phyloP scores from a whole-genome alignment of 805 yeast genomes.

The Candida takata region DNA sequence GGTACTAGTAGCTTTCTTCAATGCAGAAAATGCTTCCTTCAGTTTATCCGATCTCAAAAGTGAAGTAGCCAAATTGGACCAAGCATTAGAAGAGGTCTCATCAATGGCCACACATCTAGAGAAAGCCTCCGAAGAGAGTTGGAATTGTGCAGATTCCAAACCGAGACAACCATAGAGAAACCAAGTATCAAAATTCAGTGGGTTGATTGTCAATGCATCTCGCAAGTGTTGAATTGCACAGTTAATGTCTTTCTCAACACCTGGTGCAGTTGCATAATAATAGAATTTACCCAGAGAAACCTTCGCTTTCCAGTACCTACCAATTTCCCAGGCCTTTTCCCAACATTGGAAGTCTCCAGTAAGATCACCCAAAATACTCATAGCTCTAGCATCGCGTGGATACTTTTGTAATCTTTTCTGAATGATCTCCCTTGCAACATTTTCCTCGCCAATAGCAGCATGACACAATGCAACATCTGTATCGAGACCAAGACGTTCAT shows the following conservation, averaged over 20 bases:
- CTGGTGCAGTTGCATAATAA: conserved; percentile 67
- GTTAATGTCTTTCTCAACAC: conserved; percentile 42
- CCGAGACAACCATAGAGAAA: conserved; percentile 90
- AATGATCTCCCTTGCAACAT: conserved; percentile 56
- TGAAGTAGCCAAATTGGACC: conserved; percentile 90
- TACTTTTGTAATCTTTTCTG: conserved; percentile 42
- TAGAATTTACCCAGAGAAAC: conserved; percentile 69
- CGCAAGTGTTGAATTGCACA: conserved; percentile 59
- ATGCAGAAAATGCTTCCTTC: conserved; percentile 78
- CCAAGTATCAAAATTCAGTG: conserved; percentile 78
- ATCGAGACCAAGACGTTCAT: conserved; percentile 66
- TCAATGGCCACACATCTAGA: conserved; percentile 84
- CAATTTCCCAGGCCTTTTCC: conserved; percentile 83
- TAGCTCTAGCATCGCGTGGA: conserved; percentile 77
- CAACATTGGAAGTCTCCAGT: conserved; percentile 69
- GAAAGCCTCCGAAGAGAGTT: conserved; percentile 84
- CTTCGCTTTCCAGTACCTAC: conserved; percentile 79
- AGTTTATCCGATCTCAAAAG: conserved; percentile 55
- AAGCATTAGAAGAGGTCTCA: conserved; percentile 71
- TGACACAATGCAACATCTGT: conserved; percentile 87
- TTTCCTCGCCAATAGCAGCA: conserved; percentile 74
- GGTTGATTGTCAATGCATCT: conserved; percentile 68
- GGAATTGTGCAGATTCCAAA: conserved; percentile 61
- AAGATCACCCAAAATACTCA: conserved; percentile 81
- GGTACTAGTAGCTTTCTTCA: conserved; percentile 71